Conservation (phyloP, 352 stramenopile genomes). For the Globisporangium nodosum region DNA sequence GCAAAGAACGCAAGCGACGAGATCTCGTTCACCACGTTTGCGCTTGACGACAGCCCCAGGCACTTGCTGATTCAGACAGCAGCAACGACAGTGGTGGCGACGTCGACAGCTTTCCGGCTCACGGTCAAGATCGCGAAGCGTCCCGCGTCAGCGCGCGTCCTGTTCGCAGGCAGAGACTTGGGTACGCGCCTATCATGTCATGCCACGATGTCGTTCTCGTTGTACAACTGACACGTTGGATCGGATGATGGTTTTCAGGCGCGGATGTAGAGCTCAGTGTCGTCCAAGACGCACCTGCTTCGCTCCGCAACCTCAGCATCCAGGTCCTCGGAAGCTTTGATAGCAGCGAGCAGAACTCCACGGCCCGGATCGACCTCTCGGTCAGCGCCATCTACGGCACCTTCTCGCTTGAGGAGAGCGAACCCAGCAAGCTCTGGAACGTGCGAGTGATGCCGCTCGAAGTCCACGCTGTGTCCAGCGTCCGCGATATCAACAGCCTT, state of each 20-base stretch:
- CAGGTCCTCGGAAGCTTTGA: neutral
- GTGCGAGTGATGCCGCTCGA: conserved; percentile 3
- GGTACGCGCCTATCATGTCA: conserved; percentile 1
- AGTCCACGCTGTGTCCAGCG: conserved; percentile 1
- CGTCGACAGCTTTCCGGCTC: neutral
- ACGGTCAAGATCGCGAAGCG: conserved; percentile 3
- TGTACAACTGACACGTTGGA: neutral
- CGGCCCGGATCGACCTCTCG: conserved; percentile 3
- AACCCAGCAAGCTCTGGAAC: neutral
- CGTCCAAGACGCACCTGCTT: neutral
- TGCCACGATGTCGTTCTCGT: neutral
- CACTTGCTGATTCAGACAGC: neutral
- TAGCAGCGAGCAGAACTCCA: neutral
- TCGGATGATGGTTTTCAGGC: neutral
- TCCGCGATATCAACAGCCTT: conserved; percentile 7
- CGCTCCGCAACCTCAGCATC: conserved; percentile 8
- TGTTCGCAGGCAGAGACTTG: neutral
- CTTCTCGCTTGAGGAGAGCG: neutral
- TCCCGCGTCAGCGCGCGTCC: conserved; percentile 1
- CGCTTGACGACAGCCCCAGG: neutral
- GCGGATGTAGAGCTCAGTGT: conserved; percentile 1
- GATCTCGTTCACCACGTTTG: conserved; percentile 5
- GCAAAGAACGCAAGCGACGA: neutral
- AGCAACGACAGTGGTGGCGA: neutral
- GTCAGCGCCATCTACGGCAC: conserved; percentile 8